Base-by-base conservation (phyloP, 208 protist genomes). In the Leishmania major region DNA sequence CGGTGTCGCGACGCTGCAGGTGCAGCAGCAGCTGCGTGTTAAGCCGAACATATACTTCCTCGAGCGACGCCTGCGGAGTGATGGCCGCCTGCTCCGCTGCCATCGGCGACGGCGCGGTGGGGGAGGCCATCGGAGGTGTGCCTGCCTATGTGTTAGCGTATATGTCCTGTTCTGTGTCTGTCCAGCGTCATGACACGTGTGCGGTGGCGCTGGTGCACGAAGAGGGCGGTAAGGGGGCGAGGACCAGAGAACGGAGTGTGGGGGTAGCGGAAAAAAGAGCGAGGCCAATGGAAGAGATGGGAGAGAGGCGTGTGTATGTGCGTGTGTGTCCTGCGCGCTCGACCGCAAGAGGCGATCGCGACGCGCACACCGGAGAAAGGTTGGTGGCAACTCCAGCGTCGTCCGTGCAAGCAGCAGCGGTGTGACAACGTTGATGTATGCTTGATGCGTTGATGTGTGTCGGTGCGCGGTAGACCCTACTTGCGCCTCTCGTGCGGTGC, bases 11-110 rank as follows among this genome's bases (percentile, higher is more conserved):
- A 13, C 40, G n/a, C 62, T 86, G 83, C 62, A 86, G 83, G 8
- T 80, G 75, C 43, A 71, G 43, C 47, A 86, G 72, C 7, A 86
- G 72, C 53, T 80, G 73, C 37, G 79, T 70, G n/a, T 17, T 59
- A 47, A 86, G 78, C 35, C 73, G 78, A 17, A 86, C 75, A 59
- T 86, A 86, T 10, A 11, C 49, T 10, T 77, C 79, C 40, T 79
- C 81, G 3, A 84, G 70, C 7, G 67, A 35, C 59, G 69, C 81
- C 2, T 43, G 51, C 19, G 3, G 31, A 4, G 73, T 53, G 53
- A 22, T 3, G 11, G 25, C 47, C 15, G 47, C 40, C 47, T 37
- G 31, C 25, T 43, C 40, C 19, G 22, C 31, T 28, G 66, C 15
- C 66, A 15, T 25, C 31, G 66, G 17, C 2, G 66, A 47, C 2